These are phyloP conservation scores for Peniophora sp. DNA, from an alignment of 1,284 basidiomycete genomes.

Conservation along the genomic window DNA sequence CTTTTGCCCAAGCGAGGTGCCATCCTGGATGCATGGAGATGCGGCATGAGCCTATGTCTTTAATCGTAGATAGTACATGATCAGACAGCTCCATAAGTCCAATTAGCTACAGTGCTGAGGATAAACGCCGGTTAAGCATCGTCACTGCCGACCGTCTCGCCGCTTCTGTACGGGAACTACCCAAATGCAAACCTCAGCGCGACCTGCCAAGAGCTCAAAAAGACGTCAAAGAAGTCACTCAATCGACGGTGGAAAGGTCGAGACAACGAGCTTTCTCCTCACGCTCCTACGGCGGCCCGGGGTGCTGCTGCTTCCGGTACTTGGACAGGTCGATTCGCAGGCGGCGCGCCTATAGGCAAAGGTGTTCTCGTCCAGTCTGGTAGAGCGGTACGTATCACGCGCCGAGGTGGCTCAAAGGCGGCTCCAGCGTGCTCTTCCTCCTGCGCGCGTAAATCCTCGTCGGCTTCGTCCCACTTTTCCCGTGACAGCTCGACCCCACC, in stretches of 20 bases:
- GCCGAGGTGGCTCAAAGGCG: constrained; percentile 4
- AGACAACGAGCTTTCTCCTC: constrained; percentile 4
- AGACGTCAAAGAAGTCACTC: too few species aligned
- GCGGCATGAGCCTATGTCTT: too few species aligned
- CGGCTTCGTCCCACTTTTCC: constrained; percentile 81
- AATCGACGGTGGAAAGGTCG: neutral
- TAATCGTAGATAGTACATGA: too few species aligned
- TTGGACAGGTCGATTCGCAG: constrained; percentile 21
- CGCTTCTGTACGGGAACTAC: too few species aligned
- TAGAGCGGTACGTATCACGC: constrained; percentile 34
- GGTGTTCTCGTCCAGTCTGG: constrained; percentile 76
- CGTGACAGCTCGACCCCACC: constrained; percentile 74
- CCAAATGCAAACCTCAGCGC: too few species aligned
- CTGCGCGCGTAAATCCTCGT: constrained; percentile 19
- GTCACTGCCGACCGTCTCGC: too few species aligned
- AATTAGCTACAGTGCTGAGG: too few species aligned
- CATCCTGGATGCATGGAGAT: too few species aligned
- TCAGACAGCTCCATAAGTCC: too few species aligned
- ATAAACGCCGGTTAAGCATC: too few species aligned
- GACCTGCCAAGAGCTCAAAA: too few species aligned
- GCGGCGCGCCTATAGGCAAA: constrained; percentile 53
- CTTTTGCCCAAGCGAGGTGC: too few species aligned
- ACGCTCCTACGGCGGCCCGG: constrained; percentile 13
- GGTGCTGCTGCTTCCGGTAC: constrained; percentile 6
- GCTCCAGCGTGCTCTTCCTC: constrained; percentile 30